Evolutionary conservation across 2,329 filamentous ascomycete genomes (phyloP).

Genomic region (Blumeriella jaapii): DNA sequence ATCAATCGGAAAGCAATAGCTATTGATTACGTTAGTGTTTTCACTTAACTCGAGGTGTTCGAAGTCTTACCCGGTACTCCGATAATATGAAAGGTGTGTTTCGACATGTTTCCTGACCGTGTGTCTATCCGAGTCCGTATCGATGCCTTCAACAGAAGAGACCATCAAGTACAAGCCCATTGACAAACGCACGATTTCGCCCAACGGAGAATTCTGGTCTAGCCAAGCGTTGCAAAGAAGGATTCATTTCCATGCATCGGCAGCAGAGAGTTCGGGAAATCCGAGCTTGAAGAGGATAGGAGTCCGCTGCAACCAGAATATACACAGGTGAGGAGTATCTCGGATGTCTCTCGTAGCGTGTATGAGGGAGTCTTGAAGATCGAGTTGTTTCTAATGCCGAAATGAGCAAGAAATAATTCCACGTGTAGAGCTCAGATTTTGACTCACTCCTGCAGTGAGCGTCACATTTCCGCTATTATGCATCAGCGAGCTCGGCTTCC

Average conservation of each 20-base stretch:
- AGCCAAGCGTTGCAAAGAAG: conserved; percentile 2
- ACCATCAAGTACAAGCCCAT: conserved; percentile 2
- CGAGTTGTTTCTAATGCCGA: background rate
- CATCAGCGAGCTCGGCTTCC: too few relatives aligned
- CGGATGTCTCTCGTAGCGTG: background rate
- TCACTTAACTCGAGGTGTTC: too few relatives aligned
- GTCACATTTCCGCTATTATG: too few relatives aligned
- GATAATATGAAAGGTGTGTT: too few relatives aligned
- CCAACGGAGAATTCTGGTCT: background rate
- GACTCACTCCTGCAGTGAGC: too few relatives aligned
- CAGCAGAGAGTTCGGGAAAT: conserved; percentile 9
- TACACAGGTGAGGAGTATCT: conserved; percentile 1
- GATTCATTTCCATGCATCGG: conserved; percentile 10
- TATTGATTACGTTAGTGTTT: too few relatives aligned
- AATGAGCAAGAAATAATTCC: too few relatives aligned
- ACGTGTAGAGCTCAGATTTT: too few relatives aligned
- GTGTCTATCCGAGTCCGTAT: too few relatives aligned
- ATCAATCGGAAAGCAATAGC: conserved; percentile 1
- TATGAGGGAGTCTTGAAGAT: background rate
- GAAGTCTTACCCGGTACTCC: too few relatives aligned
- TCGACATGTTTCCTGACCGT: too few relatives aligned
- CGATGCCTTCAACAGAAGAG: too few relatives aligned
- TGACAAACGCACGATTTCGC: conserved; percentile 2
- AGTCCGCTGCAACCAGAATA: conserved; percentile 4
- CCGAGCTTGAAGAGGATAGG: conserved; percentile 2